Conservation (phyloP, 345 rosid genomes). For the Bruguiera parviflora region DNA sequence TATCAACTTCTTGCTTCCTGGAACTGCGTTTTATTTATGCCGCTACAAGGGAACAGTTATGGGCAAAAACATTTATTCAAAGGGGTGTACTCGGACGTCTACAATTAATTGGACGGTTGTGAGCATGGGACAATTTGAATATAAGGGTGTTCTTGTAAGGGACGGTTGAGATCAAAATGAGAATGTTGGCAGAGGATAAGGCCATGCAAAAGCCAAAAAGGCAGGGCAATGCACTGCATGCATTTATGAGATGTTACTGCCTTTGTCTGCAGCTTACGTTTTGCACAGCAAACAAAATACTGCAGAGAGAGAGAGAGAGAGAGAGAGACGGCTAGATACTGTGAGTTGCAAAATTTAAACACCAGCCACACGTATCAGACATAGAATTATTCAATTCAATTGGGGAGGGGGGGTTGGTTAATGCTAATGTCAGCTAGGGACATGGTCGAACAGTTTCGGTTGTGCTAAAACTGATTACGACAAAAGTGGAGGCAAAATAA, state of each 20-base stretch:
- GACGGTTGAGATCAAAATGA: constrained; percentile 2
- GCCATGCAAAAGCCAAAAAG: background rate
- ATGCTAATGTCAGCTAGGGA: background rate
- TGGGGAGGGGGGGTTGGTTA: background rate
- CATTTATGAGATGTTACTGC: constrained; percentile 6
- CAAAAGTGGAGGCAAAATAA: constrained; percentile 5
- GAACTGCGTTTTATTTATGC: too few species aligned
- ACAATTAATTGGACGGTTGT: background rate
- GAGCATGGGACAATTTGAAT: background rate
- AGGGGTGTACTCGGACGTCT: background rate
- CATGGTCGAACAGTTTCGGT: background rate
- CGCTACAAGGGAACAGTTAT: too few species aligned
- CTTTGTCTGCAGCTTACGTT: background rate
- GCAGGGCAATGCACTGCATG: constrained; percentile 1
- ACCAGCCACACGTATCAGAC: background rate
- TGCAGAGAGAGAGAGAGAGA: background rate
- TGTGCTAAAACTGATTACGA: background rate
- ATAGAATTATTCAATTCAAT: constrained; percentile 1
- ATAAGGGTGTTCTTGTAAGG: background rate
- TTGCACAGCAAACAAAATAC: background rate
- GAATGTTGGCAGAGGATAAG: constrained; percentile 11
- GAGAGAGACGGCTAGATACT: background rate
- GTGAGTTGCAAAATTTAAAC: constrained; percentile 1
- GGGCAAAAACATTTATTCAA: too few species aligned
- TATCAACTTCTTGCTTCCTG: too few species aligned